Base-by-base conservation (phyloP, 768 basidiomycete genomes). In the Astraeus odoratus region DNA sequence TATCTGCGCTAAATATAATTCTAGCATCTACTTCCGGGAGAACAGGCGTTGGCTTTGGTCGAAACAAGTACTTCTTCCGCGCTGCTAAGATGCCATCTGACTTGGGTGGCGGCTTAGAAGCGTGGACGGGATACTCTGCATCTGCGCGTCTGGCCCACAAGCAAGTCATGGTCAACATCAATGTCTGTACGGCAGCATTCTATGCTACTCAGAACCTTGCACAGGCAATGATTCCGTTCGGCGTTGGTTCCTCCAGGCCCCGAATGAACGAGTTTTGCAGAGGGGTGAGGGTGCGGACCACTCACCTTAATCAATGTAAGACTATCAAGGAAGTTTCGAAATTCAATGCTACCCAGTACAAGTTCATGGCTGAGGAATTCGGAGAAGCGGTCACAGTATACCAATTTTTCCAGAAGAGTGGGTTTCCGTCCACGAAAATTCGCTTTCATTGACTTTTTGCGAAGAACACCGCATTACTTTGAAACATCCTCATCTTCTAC, bases 241-340 rank as follows among this genome's bases (percentile, higher is more conserved):
- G 57, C 20, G 53, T 69, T 1, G 69, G 73, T 4, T 79, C 75
- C 48, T 81, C 77, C 49, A 78, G 80, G 10, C 85, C 78, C 3
- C 74, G 79, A 20, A 57, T 71, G 26, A 68, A 68, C n/a, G 76
- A 64, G 0, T 90, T 87, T 51, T 81, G 76, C 31, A 78, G 71
- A 48, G 75, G 83, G 7, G 72, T 89, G 2, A 69, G 88, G 30
- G 67, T 91, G 38, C 71, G 70, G 57, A 78, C 86, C 1, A 72
- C 61, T 2, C 86, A 90, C 62, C 69, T 91, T 12, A 78, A 79
- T n/a, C 83, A 87, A 55, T 77, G 69, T 57, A 90, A 87, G 65
- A 79, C 81, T 0, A 72, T 91, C 47, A 83, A 82, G 59, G 61
- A 61, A 2, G 57, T 85, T 12, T 67, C 70, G 10, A 66, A 68